Base-by-base conservation (phyloP, 352 stramenopile genomes). In the Peronospora destructor region DNA sequence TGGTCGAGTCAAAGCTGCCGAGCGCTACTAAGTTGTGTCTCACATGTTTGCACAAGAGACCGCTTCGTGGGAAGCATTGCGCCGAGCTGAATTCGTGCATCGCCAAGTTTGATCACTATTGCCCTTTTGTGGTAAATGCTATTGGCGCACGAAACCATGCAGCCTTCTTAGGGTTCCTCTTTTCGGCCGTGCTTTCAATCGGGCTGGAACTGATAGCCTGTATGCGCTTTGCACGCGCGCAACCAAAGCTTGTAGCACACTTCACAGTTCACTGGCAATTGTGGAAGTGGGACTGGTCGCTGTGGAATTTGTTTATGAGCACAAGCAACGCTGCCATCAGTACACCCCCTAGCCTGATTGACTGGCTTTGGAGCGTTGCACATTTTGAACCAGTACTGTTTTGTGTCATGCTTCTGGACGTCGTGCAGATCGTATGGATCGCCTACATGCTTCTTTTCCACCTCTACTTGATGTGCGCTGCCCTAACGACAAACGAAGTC, bases 111-210 rank as follows among this genome's bases (percentile, higher is more conserved):
- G 82, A 93, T 49, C 82, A 93, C 55, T 90, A 91, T 48, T 93
- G 82, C 17, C 82, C 82, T 9, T 93, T 89, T 48, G 80, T 87
- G 29, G 83, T 87, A 36, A 98, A 94, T 73, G 98, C 91, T 50
- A 87, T 99, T 41, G 96, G 94, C 9, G 75, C 87, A 30, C 71
- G 85, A 26, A 99, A 98, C 75, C 91, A 98, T 71, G 58, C 74
- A 35, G 88, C 72, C 39, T 99, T 99, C 61, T 68, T 98, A 30
- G 59, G 76, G 3, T 98, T 98, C 68, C 66, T 98, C 26, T 59
- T 86, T 39, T 86, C 68, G 19, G 69, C 73, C 13, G 80, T 86
- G 11, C 13, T 72, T 8, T 74, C 66, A 2, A 88, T 91, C 48
- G 55, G 42, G 17, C 36, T 87, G 30, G 65, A 72, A 35, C 55